These are phyloP conservation scores for Centrapalus pauciflorus DNA, from an alignment of 129 eudicot species.

Conservation along the genomic window DNA sequence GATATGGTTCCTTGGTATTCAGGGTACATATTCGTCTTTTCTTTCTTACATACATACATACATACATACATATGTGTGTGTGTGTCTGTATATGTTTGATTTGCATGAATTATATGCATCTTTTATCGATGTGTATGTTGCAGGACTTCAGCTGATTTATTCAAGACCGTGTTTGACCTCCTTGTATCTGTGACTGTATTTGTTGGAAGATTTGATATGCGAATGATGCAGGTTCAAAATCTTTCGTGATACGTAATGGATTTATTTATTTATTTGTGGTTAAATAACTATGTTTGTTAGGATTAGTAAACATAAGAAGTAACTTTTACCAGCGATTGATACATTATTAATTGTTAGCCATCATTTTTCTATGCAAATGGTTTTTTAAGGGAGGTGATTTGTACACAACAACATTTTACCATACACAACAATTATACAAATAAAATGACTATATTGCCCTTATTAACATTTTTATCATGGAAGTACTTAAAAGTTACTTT, in stretches of 20 bases:
- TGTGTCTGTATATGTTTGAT: slow-evolving; percentile 2
- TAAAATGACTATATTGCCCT: too few relatives aligned
- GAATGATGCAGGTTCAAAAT: slow-evolving; percentile 91
- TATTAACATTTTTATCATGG: too few relatives aligned
- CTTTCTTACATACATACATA: neutral
- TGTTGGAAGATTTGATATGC: slow-evolving; percentile 99
- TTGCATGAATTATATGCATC: too few relatives aligned
- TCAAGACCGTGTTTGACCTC: slow-evolving; percentile 94
- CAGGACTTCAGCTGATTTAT: slow-evolving; percentile 98
- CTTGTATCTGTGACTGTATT: slow-evolving; percentile 94
- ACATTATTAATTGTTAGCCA: neutral
- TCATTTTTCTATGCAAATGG: too few relatives aligned
- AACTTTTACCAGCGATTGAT: neutral
- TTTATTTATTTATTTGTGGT: neutral
- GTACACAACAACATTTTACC: too few relatives aligned
- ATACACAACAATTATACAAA: too few relatives aligned
- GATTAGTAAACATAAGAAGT: neutral
- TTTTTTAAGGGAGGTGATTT: too few relatives aligned
- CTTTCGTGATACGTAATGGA: neutral
- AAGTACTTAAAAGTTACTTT: too few relatives aligned
- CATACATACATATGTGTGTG: neutral
- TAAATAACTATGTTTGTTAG: neutral
- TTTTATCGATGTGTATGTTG: too few relatives aligned
- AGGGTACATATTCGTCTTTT: slow-evolving; percentile 48
- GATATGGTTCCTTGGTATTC: slow-evolving; percentile 99